Percentiles rank a stretch among this genome's conserved stretches.
Conservation (phyloP, 371 early-diverging fungal genomes). For the Funneliformis caledonium region DNA sequence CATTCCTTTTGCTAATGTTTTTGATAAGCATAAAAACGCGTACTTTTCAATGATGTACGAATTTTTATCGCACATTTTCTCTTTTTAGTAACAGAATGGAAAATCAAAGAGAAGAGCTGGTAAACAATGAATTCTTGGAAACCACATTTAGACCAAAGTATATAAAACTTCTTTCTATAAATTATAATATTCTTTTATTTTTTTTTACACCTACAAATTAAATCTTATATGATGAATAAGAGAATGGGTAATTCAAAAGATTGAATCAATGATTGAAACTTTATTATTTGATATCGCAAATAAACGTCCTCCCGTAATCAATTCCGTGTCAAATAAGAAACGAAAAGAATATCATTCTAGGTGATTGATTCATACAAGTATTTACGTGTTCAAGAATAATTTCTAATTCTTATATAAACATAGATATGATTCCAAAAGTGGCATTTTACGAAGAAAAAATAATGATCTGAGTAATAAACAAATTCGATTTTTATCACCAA, state of each 20-base stretch:
- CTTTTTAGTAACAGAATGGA: background rate
- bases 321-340: constrained; percentile 17
- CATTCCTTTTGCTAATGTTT: no score
- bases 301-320: constrained; percentile 3
- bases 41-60: background rate
- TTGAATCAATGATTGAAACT: constrained; percentile 31
- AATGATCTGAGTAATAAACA: background rate
- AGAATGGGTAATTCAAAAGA: constrained; percentile 29
- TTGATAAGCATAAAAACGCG: background rate
- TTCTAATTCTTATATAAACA: background rate
- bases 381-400: background rate
- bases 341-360: background rate
- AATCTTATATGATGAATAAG: background rate
- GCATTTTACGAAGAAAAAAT: constrained; percentile 17
- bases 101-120: background rate
- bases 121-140: background rate
- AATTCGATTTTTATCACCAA: constrained; percentile 5
- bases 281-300: constrained; percentile 19
- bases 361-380: background rate
- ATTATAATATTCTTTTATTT: background rate
- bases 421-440: constrained; percentile 19
- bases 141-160: constrained; percentile 28
- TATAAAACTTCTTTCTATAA: background rate
- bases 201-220: background rate
- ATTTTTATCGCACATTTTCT: background rate